Base-by-base conservation (phyloP, 176 grass and related monocot genomes). In the Avena sativa region DNA sequence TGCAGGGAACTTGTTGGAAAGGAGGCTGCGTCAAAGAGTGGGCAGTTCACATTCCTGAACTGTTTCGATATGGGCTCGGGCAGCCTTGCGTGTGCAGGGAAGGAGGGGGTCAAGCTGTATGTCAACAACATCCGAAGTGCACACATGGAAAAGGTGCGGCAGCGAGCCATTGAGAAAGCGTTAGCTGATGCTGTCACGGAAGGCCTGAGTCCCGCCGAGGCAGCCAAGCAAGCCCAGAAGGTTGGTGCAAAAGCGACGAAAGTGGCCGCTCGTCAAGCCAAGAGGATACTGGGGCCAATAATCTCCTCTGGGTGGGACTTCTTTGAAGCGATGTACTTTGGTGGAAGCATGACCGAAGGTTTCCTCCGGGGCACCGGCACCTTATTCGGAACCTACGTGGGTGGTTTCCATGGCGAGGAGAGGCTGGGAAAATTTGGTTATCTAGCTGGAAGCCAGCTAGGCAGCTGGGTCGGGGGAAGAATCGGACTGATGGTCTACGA, bases 401-500 rank as follows among this genome's bases (percentile, higher is more conserved):
- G 94, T 60, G 97, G 97, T 21, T 99, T 87, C 83, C 92, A 93
- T 34, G 97, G 94, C 6, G 97, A 99, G 81, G 90, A 94, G 89
- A 96, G 94, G 74, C 44, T 97, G 81, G 94, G 97, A 28, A 94
- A 70, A 71, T 34, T 99, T 8, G 97, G 97, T 20, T 99, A 99
- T 82, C 94, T 99, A 62, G 64, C 88, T 14, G 97, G 97, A 69
- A 99, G 97, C 69, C 97, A 99, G 75, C 59, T 99, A 9, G 97
- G 97, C 13, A 99, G 97, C 69, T 99, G 97, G 97, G 86, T 91
- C 58, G 97, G 97, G 12, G 97, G 90, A 89, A 90, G 97, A 84
- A 90, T 99, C 62, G 97, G 97, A 78, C 63, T 99, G 85, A 99
- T 99, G 97, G 88, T 99, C 9, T 99, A 99, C 66, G 97, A 99